Percentiles rank a stretch among this genome's conserved stretches.
phyloP scores from a whole-genome alignment of 2,329 filamentous ascomycete genomes.

The Davidsoniella eucalypti region DNA sequence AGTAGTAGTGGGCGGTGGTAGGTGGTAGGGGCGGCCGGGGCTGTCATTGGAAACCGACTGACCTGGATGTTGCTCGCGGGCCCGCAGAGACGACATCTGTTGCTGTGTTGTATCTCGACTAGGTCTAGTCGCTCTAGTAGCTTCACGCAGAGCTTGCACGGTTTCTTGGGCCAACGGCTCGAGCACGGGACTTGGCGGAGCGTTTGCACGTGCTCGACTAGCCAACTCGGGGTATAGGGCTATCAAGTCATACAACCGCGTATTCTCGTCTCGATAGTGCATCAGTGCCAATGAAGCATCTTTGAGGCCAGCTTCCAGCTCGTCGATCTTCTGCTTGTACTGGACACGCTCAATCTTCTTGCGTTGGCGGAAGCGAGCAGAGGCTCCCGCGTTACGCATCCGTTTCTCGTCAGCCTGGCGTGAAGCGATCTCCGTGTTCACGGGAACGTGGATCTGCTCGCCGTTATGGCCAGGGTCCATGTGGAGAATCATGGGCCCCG shows the following conservation, averaged over 20 bases:
- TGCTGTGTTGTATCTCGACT: too few species aligned
- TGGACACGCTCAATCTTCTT: conserved; percentile 71
- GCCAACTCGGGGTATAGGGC: neutral
- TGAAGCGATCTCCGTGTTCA: conserved; percentile 34
- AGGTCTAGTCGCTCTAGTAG: too few species aligned
- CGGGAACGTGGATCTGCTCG: conserved; percentile 1
- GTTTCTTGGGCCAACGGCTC: neutral
- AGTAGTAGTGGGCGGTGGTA: too few species aligned
- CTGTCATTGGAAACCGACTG: too few species aligned
- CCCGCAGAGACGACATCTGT: too few species aligned
- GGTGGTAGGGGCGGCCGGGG: too few species aligned
- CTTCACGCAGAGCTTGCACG: too few species aligned
- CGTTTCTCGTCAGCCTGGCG: conserved; percentile 73
- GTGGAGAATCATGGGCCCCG: neutral
- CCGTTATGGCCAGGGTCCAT: neutral
- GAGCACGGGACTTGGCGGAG: neutral
- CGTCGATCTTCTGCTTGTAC: conserved; percentile 38
- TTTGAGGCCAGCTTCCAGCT: conserved; percentile 1
- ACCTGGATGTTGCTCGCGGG: too few species aligned
- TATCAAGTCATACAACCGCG: neutral
- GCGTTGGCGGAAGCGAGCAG: conserved; percentile 51
- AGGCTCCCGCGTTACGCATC: conserved; percentile 70
- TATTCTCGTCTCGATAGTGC: neutral
- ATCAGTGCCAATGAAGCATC: neutral
- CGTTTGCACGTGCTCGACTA: neutral